Base-by-base conservation (phyloP, 2,329 filamentous ascomycete genomes). In the Tolypocladium amazonense region DNA sequence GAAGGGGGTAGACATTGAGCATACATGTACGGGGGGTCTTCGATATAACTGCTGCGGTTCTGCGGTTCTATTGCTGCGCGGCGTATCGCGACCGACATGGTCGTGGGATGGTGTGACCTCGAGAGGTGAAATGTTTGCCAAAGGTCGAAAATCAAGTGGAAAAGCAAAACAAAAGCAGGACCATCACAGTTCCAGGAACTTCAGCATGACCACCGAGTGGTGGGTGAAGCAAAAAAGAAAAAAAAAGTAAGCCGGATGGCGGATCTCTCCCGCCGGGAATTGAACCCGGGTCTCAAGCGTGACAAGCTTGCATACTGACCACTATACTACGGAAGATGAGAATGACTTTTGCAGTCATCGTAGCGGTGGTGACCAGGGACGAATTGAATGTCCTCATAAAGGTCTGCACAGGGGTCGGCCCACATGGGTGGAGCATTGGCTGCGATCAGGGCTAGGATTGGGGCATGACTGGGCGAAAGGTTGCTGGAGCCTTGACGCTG, bases 231-330 rank as follows among this genome's bases (percentile, higher is more conserved):
- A n/a, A 43, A 43, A 43, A n/a, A n/a, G 7, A n/a, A 39, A 39
- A 18, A 39, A 35, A 55, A 60, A 56, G 54, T 30, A 41, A 11
- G 18, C 27, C 56, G 39, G 23, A 45, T 55, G 58, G 59, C 59
- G 57, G 59, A 54, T 12, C 59, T 60, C 59, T 58, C 59, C 56
- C 59, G 59, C 59, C 56, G 58, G 58, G 58, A 59, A 59, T 59
- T 59, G 58, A 59, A 59, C 58, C 58, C 58, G 58, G 58, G 58
- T 59, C 58, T 59, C 58, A 59, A 59, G 58, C 58, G 58, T 59
- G 58, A 59, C 58, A 59, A 59, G 58, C 58, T 59, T 59, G 58
- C 58, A 59, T 59, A 59, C 58, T 59, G 58, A 59, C 58, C 58
- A 59, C 58, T 59, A 59, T 59, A 59, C 58, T 59, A 59, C 58